phyloP scores from a whole-genome alignment of 257 asterid species.

The Penstemon barbatus region DNA sequence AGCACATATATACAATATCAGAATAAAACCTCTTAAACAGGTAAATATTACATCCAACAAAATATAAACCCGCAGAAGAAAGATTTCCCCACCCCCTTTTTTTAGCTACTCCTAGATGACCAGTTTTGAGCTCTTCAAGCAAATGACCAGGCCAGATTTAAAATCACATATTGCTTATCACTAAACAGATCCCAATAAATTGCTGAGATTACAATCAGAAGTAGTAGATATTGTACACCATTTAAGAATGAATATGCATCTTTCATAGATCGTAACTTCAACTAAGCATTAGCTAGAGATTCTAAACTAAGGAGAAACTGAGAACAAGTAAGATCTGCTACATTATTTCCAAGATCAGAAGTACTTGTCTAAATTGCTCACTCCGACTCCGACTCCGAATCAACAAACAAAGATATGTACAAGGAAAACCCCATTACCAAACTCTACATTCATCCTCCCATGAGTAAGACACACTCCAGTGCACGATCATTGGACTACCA shows the following conservation, averaged over 20 bases:
- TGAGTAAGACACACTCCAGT: neutral
- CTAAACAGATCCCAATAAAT: constrained; percentile 9
- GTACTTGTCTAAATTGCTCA: neutral
- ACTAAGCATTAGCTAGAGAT: neutral
- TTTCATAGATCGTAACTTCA: neutral
- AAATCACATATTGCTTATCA: constrained; percentile 6
- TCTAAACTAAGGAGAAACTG: neutral
- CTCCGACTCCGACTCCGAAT: neutral
- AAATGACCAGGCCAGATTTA: constrained; percentile 15
- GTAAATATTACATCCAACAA: neutral
- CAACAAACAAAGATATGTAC: neutral
- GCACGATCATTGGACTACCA: neutral
- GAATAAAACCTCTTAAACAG: constrained; percentile 12
- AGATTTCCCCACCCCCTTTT: neutral
- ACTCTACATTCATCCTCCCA: too few species aligned
- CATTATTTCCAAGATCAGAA: neutral
- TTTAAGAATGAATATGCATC: neutral
- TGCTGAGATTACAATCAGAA: constrained; percentile 8
- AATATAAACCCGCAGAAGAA: neutral
- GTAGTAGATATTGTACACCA: neutral
- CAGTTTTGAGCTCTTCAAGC: constrained; percentile 3
- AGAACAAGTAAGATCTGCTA: constrained; percentile 23
- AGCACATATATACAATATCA: constrained; percentile 38
- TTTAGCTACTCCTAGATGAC: neutral
- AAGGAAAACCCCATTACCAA: neutral